A percentile compares a stretch with the other conserved stretches of the same genome.
These are phyloP conservation scores for Asterophora lycoperdoides DNA, from an alignment of 768 basidiomycete genomes.

Conservation along the genomic window DNA sequence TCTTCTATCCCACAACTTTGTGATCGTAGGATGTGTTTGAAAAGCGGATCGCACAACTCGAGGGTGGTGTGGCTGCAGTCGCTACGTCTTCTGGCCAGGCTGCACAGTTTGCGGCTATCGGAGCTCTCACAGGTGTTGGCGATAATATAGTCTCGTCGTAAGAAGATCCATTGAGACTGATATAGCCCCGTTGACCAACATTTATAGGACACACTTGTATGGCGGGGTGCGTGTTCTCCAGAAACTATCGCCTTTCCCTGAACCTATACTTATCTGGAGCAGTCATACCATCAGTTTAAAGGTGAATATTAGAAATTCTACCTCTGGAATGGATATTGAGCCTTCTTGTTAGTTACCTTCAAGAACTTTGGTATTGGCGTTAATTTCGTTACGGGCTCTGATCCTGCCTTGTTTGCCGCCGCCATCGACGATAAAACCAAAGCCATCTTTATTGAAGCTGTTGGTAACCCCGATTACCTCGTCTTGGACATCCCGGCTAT, in stretches of 20 bases:
- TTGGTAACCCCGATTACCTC: slow-evolving; percentile 75
- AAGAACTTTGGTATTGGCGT: slow-evolving; percentile 63
- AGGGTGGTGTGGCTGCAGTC: slow-evolving; percentile 73
- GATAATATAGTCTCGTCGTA: slow-evolving; percentile 78
- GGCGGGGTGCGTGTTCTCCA: slow-evolving; percentile 51
- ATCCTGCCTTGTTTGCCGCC: slow-evolving; percentile 54
- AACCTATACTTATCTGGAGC: neutral
- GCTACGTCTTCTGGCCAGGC: slow-evolving; percentile 72
- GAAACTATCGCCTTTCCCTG: neutral
- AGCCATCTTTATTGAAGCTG: slow-evolving; percentile 70
- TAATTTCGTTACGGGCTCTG: slow-evolving; percentile 55
- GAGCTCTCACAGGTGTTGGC: slow-evolving; percentile 54
- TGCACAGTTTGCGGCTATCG: slow-evolving; percentile 71
- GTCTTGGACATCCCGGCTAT: slow-evolving; percentile 65
- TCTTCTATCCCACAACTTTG: too few relatives aligned
- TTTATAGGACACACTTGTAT: slow-evolving; percentile 55
- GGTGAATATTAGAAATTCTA: slow-evolving; percentile 21
- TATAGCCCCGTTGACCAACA: neutral
- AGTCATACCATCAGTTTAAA: slow-evolving; percentile 77
- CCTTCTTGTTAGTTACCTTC: slow-evolving; percentile 45
- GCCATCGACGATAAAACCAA: slow-evolving; percentile 78
- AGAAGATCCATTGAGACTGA: slow-evolving; percentile 19
- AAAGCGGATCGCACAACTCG: slow-evolving; percentile 73
- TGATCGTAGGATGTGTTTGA: slow-evolving; percentile 66
- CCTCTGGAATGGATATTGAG: slow-evolving; percentile 8